These are phyloP conservation scores for Syncephalastrum sp. DNA, from an alignment of 371 early-diverging fungal species.

Conservation along the genomic window DNA sequence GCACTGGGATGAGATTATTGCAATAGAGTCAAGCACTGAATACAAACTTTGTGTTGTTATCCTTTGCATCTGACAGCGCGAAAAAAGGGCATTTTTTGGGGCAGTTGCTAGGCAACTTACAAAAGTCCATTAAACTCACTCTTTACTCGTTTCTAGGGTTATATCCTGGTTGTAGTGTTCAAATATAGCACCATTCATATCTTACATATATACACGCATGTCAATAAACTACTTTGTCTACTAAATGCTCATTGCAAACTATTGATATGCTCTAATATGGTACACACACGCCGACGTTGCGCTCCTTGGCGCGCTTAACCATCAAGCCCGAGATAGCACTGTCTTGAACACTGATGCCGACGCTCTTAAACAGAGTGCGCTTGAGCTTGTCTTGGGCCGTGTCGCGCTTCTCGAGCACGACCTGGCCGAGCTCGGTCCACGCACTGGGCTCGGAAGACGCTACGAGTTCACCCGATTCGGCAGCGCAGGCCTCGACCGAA, in stretches of 20 bases:
- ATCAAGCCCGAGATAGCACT: conserved; percentile 58
- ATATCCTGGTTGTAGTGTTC: too few species aligned
- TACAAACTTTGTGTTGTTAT: conserved; percentile 2
- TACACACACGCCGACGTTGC: conserved; percentile 38
- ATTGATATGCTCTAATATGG: conserved; percentile 25
- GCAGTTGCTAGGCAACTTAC: not conserved
- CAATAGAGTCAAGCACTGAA: conserved; percentile 13
- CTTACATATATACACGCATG: conserved; percentile 39
- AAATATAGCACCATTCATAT: too few species aligned
- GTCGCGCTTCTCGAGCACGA: conserved; percentile 23
- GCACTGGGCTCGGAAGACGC: conserved; percentile 39
- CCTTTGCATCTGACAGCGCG: conserved; percentile 1
- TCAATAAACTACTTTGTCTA: conserved; percentile 54
- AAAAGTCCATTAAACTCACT: not conserved
- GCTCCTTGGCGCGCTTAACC: conserved; percentile 41
- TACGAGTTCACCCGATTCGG: conserved; percentile 61
- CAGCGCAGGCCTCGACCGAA: conserved; percentile 44
- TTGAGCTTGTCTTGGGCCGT: conserved; percentile 8
- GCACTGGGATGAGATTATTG: conserved; percentile 8
- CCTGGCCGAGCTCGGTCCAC: conserved; percentile 47
- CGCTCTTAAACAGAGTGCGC: conserved; percentile 60
- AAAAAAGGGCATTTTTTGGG: conserved; percentile 2
- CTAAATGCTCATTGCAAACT: conserved; percentile 38
- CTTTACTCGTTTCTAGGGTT: too few species aligned
- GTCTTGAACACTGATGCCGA: conserved; percentile 65